A percentile compares a stretch with the other conserved stretches of the same genome.
These are phyloP conservation scores for Isabelozyma pseudorhagii DNA, from an alignment of 805 yeast genomes.

Conservation along the genomic window DNA sequence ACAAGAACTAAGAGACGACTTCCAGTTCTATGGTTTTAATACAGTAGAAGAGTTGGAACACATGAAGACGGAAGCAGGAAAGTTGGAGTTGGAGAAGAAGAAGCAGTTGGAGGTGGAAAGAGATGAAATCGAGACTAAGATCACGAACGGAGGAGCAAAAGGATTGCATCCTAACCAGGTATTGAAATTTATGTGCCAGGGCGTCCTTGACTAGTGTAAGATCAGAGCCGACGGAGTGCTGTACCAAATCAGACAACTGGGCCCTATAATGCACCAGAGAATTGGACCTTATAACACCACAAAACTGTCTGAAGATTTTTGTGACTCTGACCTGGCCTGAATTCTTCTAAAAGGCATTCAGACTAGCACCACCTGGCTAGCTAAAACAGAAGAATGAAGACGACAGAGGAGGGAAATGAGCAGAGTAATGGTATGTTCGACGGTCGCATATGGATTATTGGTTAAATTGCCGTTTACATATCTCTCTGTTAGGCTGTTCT, in stretches of 20 bases:
- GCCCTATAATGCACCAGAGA: no score
- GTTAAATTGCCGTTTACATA: no score
- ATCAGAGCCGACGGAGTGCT: not conserved
- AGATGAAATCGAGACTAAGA: slow-evolving; percentile 22
- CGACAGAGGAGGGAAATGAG: no score
- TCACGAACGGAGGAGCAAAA: slow-evolving; percentile 19
- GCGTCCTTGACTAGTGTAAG: slow-evolving; percentile 15
- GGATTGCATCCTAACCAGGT: slow-evolving; percentile 32
- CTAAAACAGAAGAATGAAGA: no score
- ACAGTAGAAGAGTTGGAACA: slow-evolving; percentile 46
- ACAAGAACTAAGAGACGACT: slow-evolving; percentile 51
- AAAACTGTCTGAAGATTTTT: no score
- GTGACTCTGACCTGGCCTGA: no score
- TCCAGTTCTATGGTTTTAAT: slow-evolving; percentile 60
- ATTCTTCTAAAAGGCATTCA: no score
- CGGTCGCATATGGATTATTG: no score
- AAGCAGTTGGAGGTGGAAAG: slow-evolving; percentile 13
- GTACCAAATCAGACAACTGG: no score
- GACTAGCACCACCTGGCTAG: no score
- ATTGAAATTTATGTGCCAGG: slow-evolving; percentile 39
- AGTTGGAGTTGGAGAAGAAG: slow-evolving; percentile 21
- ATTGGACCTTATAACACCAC: no score
- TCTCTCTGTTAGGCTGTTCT: not conserved
- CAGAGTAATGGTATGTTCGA: no score
- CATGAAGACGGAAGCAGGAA: slow-evolving; percentile 30